These are phyloP conservation scores for Zygnema circumcarinatum DNA, from an alignment of 139 green algal species.

Conservation along the genomic window DNA sequence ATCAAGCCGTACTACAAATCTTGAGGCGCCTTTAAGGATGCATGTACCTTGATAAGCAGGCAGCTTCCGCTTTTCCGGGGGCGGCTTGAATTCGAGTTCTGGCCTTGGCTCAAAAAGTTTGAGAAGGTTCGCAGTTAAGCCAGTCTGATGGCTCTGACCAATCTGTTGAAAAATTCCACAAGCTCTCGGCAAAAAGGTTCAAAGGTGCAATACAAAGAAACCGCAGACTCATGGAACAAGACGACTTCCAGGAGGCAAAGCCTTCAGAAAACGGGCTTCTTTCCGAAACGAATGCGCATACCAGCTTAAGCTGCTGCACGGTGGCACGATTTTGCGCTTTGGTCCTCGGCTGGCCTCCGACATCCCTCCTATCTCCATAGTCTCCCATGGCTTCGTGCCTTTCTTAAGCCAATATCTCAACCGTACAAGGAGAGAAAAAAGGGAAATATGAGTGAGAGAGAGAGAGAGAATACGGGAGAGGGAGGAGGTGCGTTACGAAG, in stretches of 20 bases:
- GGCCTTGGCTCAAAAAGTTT: constrained; percentile 59
- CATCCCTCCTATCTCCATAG: not conserved
- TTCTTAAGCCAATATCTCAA: too few relatives aligned
- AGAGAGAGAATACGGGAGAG: too few relatives aligned
- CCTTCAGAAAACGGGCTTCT: too few relatives aligned
- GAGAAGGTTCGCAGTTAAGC: constrained; percentile 48
- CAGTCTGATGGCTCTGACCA: constrained; percentile 55
- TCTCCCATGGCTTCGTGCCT: not conserved
- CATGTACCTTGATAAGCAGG: constrained; percentile 8
- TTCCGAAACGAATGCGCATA: too few relatives aligned
- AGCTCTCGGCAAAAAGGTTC: too few relatives aligned
- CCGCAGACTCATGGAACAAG: too few relatives aligned
- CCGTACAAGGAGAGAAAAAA: too few relatives aligned
- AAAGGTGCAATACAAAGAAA: too few relatives aligned
- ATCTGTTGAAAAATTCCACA: constrained; percentile 23
- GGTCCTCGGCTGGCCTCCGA: not conserved
- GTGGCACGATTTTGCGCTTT: constrained; percentile 47
- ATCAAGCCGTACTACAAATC: not conserved
- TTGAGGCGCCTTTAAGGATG: not conserved
- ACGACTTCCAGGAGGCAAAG: too few relatives aligned
- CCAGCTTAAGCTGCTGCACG: constrained; percentile 53
- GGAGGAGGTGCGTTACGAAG: too few relatives aligned
- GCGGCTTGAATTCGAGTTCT: constrained; percentile 42
- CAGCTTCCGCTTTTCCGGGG: constrained; percentile 41
- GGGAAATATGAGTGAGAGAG: too few relatives aligned